Percentiles rank a stretch among this genome's conserved stretches.
Evolutionary conservation across 768 basidiomycete species (phyloP).

Genomic region (Podaxis sp.): DNA sequence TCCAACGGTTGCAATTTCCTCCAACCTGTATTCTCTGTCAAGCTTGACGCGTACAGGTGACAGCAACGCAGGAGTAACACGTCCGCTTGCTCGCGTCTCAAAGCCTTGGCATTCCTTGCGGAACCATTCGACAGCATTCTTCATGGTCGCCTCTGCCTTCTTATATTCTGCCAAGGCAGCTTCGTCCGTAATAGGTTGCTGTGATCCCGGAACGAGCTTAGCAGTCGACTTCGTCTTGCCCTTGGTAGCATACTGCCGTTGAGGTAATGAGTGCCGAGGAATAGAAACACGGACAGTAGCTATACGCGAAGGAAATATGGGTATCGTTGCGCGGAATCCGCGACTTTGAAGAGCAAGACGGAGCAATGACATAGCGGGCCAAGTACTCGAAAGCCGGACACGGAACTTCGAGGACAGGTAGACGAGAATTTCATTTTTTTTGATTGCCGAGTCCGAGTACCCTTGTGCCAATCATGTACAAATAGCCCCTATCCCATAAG

Average conservation of each 20-base stretch:
- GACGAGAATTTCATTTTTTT: neutral
- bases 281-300: neutral
- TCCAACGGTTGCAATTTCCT: slow-evolving; percentile 79
- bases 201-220: slow-evolving; percentile 64
- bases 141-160: slow-evolving; percentile 65
- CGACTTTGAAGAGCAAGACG: slow-evolving; percentile 5
- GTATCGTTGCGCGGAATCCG: neutral
- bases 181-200: slow-evolving; percentile 54
- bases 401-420: neutral
- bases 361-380: slow-evolving; percentile 1
- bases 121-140: slow-evolving; percentile 65
- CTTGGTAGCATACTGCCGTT: slow-evolving; percentile 29
- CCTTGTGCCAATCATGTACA: neutral
- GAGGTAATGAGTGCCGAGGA: neutral
- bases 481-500: neutral
- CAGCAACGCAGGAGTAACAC: slow-evolving; percentile 72
- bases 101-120: slow-evolving; percentile 71
- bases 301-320: neutral
- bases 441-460: neutral
- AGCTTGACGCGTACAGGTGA: slow-evolving; percentile 62
- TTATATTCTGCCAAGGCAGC: slow-evolving; percentile 57
- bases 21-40: slow-evolving; percentile 41
- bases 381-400: neutral
- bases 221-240: slow-evolving; percentile 50
- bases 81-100: slow-evolving; percentile 72